These are phyloP conservation scores for Bryoglossum gracile DNA, from an alignment of 495 filamentous ascomycete genomes.

Conservation along the genomic window DNA sequence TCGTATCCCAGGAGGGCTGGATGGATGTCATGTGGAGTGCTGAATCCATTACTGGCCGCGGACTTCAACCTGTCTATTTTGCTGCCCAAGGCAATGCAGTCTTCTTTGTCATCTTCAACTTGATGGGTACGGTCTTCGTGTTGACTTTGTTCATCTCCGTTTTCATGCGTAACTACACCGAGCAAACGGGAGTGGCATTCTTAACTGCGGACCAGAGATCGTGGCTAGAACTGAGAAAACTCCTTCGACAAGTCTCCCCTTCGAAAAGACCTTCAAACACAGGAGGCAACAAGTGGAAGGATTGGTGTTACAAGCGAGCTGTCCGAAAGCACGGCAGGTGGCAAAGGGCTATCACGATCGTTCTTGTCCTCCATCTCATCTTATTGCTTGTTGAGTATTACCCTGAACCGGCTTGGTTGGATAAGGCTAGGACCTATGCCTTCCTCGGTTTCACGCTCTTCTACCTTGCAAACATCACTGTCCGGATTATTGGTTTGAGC, in stretches of 20 bases:
- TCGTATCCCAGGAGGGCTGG: constrained; percentile 99
- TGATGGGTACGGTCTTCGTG: constrained; percentile 94
- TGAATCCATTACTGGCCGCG: constrained; percentile 73
- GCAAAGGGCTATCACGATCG: constrained; percentile 70
- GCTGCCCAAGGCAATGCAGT: constrained; percentile 75
- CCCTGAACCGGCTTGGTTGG: constrained; percentile 60
- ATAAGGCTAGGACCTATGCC: constrained; percentile 58
- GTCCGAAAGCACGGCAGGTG: constrained; percentile 92
- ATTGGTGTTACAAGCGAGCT: constrained; percentile 90
- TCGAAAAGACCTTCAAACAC: constrained; percentile 78
- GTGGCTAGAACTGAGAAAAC: constrained; percentile 92
- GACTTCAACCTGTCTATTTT: constrained; percentile 57
- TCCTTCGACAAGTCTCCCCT: constrained; percentile 86
- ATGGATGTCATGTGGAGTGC: constrained; percentile 79
- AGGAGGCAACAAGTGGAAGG: constrained; percentile 68
- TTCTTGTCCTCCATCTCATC: constrained; percentile 76
- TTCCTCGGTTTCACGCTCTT: constrained; percentile 81
- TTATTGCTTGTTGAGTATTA: constrained; percentile 83
- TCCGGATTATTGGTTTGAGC: constrained; percentile 81
- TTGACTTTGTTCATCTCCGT: constrained; percentile 97
- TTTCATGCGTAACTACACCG: constrained; percentile 99
- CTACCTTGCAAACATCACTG: constrained; percentile 76
- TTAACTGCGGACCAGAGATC: constrained; percentile 94
- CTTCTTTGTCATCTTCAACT: constrained; percentile 95
- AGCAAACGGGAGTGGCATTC: constrained; percentile 96